These are phyloP conservation scores for Prunus padus DNA, from an alignment of 306 rosid genomes.

Conservation along the genomic window DNA sequence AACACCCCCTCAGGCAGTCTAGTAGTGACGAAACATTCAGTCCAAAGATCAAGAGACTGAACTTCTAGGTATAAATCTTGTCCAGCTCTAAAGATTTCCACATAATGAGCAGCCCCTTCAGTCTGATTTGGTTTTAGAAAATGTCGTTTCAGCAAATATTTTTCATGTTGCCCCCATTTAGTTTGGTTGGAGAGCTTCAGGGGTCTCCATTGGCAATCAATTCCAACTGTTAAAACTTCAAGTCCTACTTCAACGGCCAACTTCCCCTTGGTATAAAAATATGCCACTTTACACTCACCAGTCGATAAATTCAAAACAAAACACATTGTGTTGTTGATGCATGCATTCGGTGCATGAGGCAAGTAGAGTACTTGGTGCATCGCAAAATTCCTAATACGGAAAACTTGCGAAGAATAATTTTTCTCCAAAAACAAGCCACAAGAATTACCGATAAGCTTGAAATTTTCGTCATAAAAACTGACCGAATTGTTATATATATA, in stretches of 20 bases:
- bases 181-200: neutral
- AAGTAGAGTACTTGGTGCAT: constrained; percentile 5
- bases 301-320: neutral
- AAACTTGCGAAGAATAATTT: neutral
- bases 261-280: too few relatives aligned
- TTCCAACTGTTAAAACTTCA: neutral
- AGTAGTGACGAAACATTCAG: neutral
- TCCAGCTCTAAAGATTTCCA: neutral
- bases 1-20: neutral
- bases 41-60: neutral
- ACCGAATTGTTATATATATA: neutral
- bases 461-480: neutral
- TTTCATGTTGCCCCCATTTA: too few relatives aligned
- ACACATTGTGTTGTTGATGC: too few relatives aligned
- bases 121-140: fast-evolving
- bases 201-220: neutral
- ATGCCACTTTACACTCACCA: constrained; percentile 7
- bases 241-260: neutral
- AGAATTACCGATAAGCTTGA: neutral
- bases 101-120: neutral
- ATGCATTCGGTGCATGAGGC: neutral
- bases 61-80: neutral
- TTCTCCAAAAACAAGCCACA: neutral
- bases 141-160: too few relatives aligned
- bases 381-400: constrained; percentile 3